Evolutionary conservation across 2,329 filamentous ascomycete genomes (phyloP), one percentile per base, ranked within the genome.

Genomic region (Talaromyces sp.): DNA sequence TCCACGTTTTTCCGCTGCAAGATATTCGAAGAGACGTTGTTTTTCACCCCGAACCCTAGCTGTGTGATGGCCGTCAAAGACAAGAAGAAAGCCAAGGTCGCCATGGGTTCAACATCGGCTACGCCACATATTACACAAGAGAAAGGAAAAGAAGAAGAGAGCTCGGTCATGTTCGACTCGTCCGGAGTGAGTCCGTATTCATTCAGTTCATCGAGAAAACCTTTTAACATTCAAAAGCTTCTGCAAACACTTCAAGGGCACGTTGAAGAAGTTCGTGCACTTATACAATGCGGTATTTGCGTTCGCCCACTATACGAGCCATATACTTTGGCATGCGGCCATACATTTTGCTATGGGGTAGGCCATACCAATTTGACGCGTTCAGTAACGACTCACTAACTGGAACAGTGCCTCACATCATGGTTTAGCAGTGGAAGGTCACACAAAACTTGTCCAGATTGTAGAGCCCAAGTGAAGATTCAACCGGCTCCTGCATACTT

Each of bases 331-430:
- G 82, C 82, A 7, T 91, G 89, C 70, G 89, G 89, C 3, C 89
- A 91, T 74, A 90, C 88, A 7, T 90, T 89, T 75, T 91, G 89
- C 78, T 91, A 91, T 73, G 86, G 84, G 52, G 85, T 87, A 69
- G 74, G 83, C 77, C 9, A 52, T 27, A 45, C 56, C 27, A 43
- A n/a, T 39, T 13, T 22, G 35, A 52, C 27, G 43, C 45, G 9
- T 35, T 37, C 22, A 15, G 27, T 43, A 19, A 33, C 43, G 37
- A 17, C 45, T 27, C 17, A 73, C 52, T 11, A 47, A 66, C 27
- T 68, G 33, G 15, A 27, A 27, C 73, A 87, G 85, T 87, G 86
- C 70, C 78, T 86, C 50, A 82, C 82, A 69, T 84, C 82, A 67
- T 86, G 83, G 83, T 86, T 85, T 72, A 74, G 75, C 43, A 81